Conservation (phyloP, 208 protist genomes). For the Leishmania tropica region DNA sequence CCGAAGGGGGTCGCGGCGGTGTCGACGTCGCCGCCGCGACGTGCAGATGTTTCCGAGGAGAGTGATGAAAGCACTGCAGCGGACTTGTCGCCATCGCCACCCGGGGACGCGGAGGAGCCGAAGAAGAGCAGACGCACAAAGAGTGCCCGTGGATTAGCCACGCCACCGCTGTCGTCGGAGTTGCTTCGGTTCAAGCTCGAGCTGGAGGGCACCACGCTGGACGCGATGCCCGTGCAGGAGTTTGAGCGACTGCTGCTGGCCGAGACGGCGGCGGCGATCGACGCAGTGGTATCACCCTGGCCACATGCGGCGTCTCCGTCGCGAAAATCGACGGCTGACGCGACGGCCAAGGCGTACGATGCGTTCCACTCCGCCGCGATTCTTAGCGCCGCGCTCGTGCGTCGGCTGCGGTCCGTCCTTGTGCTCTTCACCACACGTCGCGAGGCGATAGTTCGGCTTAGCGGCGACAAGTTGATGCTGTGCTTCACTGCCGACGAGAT, state of each 20-base stretch:
- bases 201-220: conserved; percentile 54
- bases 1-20: conserved; percentile 11
- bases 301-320: background rate
- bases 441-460: conserved; percentile 45
- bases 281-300: conserved; percentile 21
- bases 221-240: conserved; percentile 45
- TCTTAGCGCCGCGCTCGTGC: conserved; percentile 45
- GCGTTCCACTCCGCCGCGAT: conserved; percentile 60
- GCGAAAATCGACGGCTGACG: background rate
- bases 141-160: background rate
- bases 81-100: background rate
- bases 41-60: background rate
- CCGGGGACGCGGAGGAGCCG: conserved; percentile 1
- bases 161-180: background rate
- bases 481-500: conserved; percentile 48
- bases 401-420: conserved; percentile 48
- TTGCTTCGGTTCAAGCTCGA: conserved; percentile 69
- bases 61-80: background rate
- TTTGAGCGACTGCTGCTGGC: conserved; percentile 52
- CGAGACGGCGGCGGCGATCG: conserved; percentile 39
- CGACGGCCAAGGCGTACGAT: conserved; percentile 11
- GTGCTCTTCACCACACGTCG: conserved; percentile 72
- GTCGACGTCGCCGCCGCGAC: background rate
- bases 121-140: conserved; percentile 6
- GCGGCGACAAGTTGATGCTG: conserved; percentile 71